Percentiles rank a stretch among this genome's conserved stretches.
These are phyloP conservation scores for Cordyceps militaris DNA, from an alignment of 2,329 filamentous ascomycete genomes.

Conservation along the genomic window DNA sequence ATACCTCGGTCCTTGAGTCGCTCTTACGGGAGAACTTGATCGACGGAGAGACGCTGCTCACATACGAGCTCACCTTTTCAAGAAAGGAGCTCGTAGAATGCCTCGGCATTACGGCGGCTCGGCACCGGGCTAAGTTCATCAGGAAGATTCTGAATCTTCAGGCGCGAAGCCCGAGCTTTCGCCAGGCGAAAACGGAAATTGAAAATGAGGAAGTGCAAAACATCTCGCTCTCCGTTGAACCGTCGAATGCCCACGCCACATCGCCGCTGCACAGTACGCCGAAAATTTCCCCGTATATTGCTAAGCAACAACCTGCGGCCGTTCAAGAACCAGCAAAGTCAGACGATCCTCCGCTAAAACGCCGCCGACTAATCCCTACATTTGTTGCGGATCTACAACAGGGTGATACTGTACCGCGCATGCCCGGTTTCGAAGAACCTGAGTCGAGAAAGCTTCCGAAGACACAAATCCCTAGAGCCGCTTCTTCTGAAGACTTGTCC, in stretches of 20 bases:
- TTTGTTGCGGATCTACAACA: conserved; percentile 19
- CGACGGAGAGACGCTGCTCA: conserved; percentile 58
- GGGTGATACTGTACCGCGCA: conserved; percentile 9
- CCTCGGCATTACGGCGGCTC: conserved; percentile 50
- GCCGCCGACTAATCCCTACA: conserved; percentile 22
- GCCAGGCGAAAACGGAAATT: background rate
- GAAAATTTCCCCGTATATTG: background rate
- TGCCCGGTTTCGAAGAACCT: conserved; percentile 7
- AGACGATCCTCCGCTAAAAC: conserved; percentile 16
- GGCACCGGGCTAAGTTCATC: conserved; percentile 51
- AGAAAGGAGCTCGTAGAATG: conserved; percentile 44
- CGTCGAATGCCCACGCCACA: background rate
- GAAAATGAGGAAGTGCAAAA: background rate
- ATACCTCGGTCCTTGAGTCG: conserved; percentile 44
- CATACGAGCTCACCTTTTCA: conserved; percentile 42
- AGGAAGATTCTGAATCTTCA: conserved; percentile 52
- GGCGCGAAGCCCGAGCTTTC: conserved; percentile 43
- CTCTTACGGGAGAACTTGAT: conserved; percentile 56
- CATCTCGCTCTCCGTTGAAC: background rate
- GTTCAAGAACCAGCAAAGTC: background rate
- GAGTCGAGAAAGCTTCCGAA: background rate
- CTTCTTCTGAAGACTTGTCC: conserved; percentile 10
- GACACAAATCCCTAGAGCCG: background rate
- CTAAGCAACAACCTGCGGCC: background rate
- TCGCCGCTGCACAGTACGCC: background rate